These are phyloP conservation scores for Graphilbum ipis-grandicollis DNA, from an alignment of 2,329 filamentous ascomycete species.

Conservation along the genomic window DNA sequence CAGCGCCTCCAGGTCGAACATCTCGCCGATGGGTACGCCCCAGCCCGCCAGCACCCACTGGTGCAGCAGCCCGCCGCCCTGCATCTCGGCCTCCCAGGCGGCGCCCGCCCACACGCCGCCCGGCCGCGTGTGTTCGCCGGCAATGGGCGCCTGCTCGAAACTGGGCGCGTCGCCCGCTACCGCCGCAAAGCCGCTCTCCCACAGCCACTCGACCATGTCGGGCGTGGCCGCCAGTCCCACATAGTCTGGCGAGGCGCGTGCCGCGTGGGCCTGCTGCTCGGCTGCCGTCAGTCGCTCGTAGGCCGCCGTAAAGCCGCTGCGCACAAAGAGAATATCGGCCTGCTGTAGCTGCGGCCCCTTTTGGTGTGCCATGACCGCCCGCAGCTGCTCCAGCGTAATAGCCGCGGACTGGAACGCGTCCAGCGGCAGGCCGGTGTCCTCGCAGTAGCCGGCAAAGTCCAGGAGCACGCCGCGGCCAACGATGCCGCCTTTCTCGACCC, in stretches of 20 bases:
- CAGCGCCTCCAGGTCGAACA: slow-evolving; percentile 26
- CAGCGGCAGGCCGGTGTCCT: slow-evolving; percentile 3
- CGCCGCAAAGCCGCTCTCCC: slow-evolving; percentile 26
- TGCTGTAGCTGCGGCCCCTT: slow-evolving; percentile 17
- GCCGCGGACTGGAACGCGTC: slow-evolving; percentile 6
- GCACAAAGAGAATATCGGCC: slow-evolving; percentile 22
- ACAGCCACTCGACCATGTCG: slow-evolving; percentile 23
- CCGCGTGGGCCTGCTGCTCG: slow-evolving; percentile 15
- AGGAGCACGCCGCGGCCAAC: slow-evolving; percentile 29
- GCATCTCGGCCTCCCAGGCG: slow-evolving; percentile 8
- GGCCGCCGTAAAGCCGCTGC: slow-evolving; percentile 17
- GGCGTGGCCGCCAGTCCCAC: slow-evolving; percentile 21
- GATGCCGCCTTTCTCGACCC: slow-evolving; percentile 17
- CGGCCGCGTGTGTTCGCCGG: slow-evolving; percentile 6
- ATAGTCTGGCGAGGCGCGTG: slow-evolving; percentile 11
- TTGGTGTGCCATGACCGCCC: slow-evolving; percentile 17
- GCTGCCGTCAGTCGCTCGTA: slow-evolving; percentile 12
- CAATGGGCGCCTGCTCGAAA: slow-evolving; percentile 23
- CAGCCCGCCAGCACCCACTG: slow-evolving; percentile 28
- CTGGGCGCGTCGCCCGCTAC: slow-evolving; percentile 24
- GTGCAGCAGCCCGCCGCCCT: slow-evolving; percentile 14
- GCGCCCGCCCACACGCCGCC: slow-evolving; percentile 5
- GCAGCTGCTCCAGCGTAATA: slow-evolving; percentile 13
- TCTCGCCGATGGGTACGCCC: slow-evolving; percentile 32
- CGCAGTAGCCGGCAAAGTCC: slow-evolving; percentile 16